A percentile compares a stretch with the other conserved stretches of the same genome.
Conservation (phyloP, 192 early-diverging fungal genomes). For the Powellomyces hirtus region DNA sequence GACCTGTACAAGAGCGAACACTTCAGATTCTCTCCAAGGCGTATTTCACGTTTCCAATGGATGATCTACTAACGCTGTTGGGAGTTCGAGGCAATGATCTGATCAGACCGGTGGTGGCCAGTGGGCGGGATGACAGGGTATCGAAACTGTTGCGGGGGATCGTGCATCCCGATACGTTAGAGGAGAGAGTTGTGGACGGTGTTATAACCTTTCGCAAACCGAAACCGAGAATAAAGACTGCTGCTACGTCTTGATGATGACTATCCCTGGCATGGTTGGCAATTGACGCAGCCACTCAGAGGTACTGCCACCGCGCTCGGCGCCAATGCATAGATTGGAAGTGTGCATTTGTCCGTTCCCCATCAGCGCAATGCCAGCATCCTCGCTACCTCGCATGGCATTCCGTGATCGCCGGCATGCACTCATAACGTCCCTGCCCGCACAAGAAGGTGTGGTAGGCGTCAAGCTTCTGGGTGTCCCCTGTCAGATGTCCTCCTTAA, state of each 20-base stretch:
- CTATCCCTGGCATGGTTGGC: too few relatives aligned
- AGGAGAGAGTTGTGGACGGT: neutral
- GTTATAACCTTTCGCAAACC: constrained; percentile 4
- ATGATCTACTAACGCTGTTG: neutral
- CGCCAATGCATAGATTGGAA: too few relatives aligned
- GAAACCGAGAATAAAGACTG: constrained; percentile 7
- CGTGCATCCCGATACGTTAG: neutral
- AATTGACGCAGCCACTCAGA: too few relatives aligned
- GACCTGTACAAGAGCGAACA: neutral
- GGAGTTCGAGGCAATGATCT: neutral
- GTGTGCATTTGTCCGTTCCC: too few relatives aligned
- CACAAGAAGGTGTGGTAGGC: too few relatives aligned
- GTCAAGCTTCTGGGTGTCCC: too few relatives aligned
- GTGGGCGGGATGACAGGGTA: neutral
- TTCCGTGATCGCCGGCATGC: too few relatives aligned
- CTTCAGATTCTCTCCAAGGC: constrained; percentile 17
- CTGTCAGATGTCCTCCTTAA: constrained; percentile 60
- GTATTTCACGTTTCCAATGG: constrained; percentile 23
- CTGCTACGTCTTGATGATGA: neutral
- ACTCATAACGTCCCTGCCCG: too few relatives aligned
- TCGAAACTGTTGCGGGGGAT: neutral
- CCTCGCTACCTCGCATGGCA: too few relatives aligned
- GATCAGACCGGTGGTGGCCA: neutral
- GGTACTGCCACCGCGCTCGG: too few relatives aligned
- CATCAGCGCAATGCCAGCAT: too few relatives aligned